A percentile compares a stretch with the other conserved stretches of the same genome.
These are phyloP conservation scores for Collariella sp. DNA, from an alignment of 495 filamentous ascomycete genomes.

Conservation along the genomic window DNA sequence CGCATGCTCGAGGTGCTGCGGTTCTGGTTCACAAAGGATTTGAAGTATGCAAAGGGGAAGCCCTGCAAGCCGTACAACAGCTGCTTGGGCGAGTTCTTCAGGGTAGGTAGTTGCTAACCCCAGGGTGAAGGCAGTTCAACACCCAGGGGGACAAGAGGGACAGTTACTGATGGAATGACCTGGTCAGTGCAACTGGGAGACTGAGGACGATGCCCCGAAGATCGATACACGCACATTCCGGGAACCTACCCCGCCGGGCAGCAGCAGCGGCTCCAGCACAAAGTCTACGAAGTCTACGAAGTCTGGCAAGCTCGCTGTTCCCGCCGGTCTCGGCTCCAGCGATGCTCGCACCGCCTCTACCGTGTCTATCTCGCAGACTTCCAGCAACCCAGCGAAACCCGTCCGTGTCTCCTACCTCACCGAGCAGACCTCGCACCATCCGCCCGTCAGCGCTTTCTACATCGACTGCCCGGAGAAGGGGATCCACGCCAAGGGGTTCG, in stretches of 20 bases:
- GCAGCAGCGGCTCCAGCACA: slow-evolving; percentile 41
- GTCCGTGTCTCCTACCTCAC: slow-evolving; percentile 86
- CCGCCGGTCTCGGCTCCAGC: slow-evolving; percentile 19
- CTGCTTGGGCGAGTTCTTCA: slow-evolving; percentile 93
- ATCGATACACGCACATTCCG: slow-evolving; percentile 37
- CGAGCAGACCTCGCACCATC: slow-evolving; percentile 97
- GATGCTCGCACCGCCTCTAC: slow-evolving; percentile 33
- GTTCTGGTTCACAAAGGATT: slow-evolving; percentile 98
- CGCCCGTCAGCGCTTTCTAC: slow-evolving; percentile 92
- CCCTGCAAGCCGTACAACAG: slow-evolving; percentile 99
- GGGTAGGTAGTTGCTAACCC: slow-evolving; percentile 45
- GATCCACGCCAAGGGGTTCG: slow-evolving; percentile 79
- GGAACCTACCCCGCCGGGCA: slow-evolving; percentile 28
- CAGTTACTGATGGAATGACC: slow-evolving; percentile 5
- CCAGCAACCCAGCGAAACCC: slow-evolving; percentile 38
- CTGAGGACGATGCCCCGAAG: slow-evolving; percentile 55
- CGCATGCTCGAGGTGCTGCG: slow-evolving; percentile 88
- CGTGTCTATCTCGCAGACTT: slow-evolving; percentile 36
- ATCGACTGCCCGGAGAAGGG: slow-evolving; percentile 89
- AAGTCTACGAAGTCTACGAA: slow-evolving; percentile 45
- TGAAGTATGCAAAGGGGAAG: slow-evolving; percentile 98
- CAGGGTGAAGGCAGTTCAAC: background rate
- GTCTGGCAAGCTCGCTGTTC: slow-evolving; percentile 31
- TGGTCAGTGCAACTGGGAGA: slow-evolving; percentile 81
- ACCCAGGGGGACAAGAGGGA: background rate